Conservation (phyloP, 1,284 basidiomycete species). For the Ganoderma leucocontextum region DNA sequence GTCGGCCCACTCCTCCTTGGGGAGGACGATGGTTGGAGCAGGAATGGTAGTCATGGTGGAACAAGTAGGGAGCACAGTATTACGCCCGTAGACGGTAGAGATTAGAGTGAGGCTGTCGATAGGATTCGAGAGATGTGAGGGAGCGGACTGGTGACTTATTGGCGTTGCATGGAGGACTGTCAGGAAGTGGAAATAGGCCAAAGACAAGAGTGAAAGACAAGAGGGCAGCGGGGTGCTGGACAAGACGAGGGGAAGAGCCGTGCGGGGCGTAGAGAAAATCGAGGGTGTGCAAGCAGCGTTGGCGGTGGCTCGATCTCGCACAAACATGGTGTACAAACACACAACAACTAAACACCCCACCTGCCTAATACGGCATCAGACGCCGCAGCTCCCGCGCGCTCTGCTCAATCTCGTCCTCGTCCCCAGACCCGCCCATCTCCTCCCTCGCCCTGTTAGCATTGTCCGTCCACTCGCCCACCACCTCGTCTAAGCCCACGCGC, state of each 20-base stretch:
- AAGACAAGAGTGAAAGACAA: conserved; percentile 28
- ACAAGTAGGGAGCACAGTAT: conserved; percentile 31
- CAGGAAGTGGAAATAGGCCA: conserved; percentile 8
- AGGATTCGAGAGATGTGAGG: conserved; percentile 31
- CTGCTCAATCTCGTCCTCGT: conserved; percentile 66
- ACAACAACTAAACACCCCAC: conserved; percentile 23
- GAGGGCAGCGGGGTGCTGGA: conserved; percentile 23
- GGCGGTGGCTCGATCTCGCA: conserved; percentile 13
- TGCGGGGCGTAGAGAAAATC: conserved; percentile 18
- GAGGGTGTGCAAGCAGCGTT: conserved; percentile 22
- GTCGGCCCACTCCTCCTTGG: conserved; percentile 82
- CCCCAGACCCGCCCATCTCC: conserved; percentile 37
- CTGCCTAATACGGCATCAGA: conserved; percentile 65
- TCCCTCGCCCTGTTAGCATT: conserved; percentile 32
- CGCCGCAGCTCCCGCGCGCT: conserved; percentile 65
- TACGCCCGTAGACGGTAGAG: conserved; percentile 32
- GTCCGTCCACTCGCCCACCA: conserved; percentile 52
- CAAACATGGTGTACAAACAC: conserved; percentile 34
- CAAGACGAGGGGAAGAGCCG: conserved; percentile 20
- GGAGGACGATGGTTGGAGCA: conserved; percentile 59
- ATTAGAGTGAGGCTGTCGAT: conserved; percentile 34
- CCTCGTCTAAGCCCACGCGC: conserved; percentile 72
- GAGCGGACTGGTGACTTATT: conserved; percentile 35
- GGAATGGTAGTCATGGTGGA: conserved; percentile 63
- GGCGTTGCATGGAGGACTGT: conserved; percentile 34